Percentiles rank a stretch among this genome's conserved stretches.
These are phyloP conservation scores for Tolypocladium endophyticum DNA, from an alignment of 2,329 filamentous ascomycete species.

Conservation along the genomic window DNA sequence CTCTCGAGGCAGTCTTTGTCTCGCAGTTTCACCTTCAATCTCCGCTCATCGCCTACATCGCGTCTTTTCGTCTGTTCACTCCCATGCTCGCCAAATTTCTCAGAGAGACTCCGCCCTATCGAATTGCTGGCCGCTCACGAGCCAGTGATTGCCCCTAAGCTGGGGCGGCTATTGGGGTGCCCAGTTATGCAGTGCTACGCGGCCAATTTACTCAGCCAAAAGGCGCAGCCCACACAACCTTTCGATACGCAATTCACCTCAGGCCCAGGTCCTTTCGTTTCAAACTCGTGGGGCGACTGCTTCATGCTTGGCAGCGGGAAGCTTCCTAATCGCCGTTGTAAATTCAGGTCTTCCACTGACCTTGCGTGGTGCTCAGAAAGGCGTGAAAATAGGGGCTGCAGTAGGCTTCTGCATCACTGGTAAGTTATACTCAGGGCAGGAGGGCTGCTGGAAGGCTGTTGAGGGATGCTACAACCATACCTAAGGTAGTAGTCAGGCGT, in stretches of 20 bases:
- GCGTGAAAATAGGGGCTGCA: background rate
- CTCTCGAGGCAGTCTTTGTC: constrained; percentile 10
- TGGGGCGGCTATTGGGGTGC: background rate
- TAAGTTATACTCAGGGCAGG: constrained; percentile 36
- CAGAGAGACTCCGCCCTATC: background rate
- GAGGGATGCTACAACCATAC: constrained; percentile 50
- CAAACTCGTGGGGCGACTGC: background rate
- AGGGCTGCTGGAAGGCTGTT: constrained; percentile 49
- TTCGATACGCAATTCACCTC: background rate
- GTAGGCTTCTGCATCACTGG: background rate
- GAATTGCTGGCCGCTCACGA: background rate
- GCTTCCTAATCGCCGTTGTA: background rate
- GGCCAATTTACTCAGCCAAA: background rate
- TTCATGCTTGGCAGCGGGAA: background rate
- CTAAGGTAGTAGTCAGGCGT: no score
- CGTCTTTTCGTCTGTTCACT: background rate
- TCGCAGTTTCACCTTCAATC: constrained; percentile 15
- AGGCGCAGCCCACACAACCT: background rate
- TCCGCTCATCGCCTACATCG: constrained; percentile 12
- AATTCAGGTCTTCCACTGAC: background rate
- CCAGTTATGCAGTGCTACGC: background rate
- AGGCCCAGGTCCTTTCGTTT: background rate
- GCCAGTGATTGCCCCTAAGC: background rate
- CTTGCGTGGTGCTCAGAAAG: background rate
- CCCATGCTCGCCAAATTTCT: background rate